phyloP scores from a whole-genome alignment of 1,139 yeast genomes.

The Magnusiomyces suaveolens region DNA sequence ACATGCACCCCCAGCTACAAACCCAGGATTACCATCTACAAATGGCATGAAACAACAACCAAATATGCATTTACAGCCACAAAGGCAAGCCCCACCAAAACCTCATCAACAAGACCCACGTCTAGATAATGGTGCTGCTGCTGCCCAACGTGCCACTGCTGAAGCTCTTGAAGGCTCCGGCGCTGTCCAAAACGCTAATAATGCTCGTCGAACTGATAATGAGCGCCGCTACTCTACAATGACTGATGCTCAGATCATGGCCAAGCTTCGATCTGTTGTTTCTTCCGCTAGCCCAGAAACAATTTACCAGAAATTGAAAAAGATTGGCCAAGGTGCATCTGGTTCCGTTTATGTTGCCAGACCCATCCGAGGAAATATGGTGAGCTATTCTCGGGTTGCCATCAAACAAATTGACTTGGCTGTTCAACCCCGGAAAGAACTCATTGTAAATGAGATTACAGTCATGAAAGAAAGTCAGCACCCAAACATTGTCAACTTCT shows the following conservation, averaged over 20 bases:
- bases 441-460: slow-evolving; percentile 83
- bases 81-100: background rate
- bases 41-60: slow-evolving; percentile 4
- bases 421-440: slow-evolving; percentile 89
- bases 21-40: background rate
- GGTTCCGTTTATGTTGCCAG: slow-evolving; percentile 92
- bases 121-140: background rate
- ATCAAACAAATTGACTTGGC: slow-evolving; percentile 91
- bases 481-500: slow-evolving; percentile 82
- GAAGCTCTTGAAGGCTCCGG: background rate
- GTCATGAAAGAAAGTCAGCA: slow-evolving; percentile 92
- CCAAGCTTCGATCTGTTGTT: slow-evolving; percentile 75
- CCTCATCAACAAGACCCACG: background rate
- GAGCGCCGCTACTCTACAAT: slow-evolving; percentile 61
- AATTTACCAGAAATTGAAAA: slow-evolving; percentile 75
- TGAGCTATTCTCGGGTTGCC: slow-evolving; percentile 41
- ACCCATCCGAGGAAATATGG: slow-evolving; percentile 37
- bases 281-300: slow-evolving; percentile 76
- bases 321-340: slow-evolving; percentile 99
- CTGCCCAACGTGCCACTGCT: background rate
- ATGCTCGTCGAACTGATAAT: slow-evolving; percentile 17
- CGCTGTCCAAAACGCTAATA: background rate
- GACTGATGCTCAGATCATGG: slow-evolving; percentile 80
- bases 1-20: slow-evolving; percentile 8
- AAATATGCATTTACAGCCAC: background rate